Percentiles rank a stretch among this genome's conserved stretches.
Conservation (phyloP, 768 basidiomycete genomes). For the Cyclocybe aegerita region DNA sequence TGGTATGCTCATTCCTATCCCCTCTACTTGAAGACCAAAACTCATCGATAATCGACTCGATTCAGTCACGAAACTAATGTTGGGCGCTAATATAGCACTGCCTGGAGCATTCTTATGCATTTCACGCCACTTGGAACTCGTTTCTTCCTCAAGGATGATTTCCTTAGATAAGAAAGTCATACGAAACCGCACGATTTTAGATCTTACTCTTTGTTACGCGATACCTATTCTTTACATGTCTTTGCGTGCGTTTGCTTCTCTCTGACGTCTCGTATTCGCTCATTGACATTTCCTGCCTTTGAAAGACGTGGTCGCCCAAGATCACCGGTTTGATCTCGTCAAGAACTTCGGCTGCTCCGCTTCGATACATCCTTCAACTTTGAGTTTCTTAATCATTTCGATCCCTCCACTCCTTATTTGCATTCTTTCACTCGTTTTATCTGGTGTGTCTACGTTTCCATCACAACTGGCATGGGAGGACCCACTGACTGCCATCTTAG, state of each 20-base stretch:
- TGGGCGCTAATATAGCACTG: constrained; percentile 54
- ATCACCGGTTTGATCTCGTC: constrained; percentile 61
- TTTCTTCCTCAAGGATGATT: constrained; percentile 46
- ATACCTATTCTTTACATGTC: constrained; percentile 57
- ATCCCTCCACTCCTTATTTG: constrained; percentile 45
- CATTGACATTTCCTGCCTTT: background rate
- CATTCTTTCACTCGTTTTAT: constrained; percentile 37
- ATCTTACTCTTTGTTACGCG: constrained; percentile 48
- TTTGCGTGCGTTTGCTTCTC: constrained; percentile 46
- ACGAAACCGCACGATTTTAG: constrained; percentile 41
- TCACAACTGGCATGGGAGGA: background rate
- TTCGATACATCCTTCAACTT: constrained; percentile 41
- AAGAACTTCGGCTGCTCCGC: constrained; percentile 57
- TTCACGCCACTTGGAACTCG: constrained; percentile 49
- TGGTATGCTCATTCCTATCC: constrained; percentile 6
- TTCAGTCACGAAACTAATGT: constrained; percentile 54
- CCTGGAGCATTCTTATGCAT: constrained; percentile 60
- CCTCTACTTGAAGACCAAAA: background rate
- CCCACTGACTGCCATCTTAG: constrained; percentile 15
- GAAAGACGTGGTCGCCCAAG: constrained; percentile 56
- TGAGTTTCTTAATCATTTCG: constrained; percentile 44
- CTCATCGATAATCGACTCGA: background rate
- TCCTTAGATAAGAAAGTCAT: constrained; percentile 30
- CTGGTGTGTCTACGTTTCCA: constrained; percentile 30
- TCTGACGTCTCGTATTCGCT: background rate